Evolutionary conservation across 1,284 basidiomycete species (phyloP).

Genomic region (Cutaneotrichosporon spelunceum): DNA sequence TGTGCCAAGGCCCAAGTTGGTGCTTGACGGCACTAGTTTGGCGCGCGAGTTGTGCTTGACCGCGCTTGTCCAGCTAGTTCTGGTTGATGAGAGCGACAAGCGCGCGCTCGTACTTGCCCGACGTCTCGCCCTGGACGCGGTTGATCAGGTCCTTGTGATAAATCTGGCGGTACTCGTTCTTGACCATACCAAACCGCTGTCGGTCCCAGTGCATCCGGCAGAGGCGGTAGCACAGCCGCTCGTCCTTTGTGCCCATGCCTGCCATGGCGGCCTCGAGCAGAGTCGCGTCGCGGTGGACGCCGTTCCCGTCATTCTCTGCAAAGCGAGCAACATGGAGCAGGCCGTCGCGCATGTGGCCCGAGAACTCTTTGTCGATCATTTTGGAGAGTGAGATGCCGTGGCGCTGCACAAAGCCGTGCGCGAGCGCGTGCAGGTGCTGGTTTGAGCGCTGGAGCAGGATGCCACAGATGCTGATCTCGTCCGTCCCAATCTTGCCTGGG

Average conservation of each 20-base stretch:
- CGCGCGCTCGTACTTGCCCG: constrained; percentile 49
- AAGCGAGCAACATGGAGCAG: constrained; percentile 45
- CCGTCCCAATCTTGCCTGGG: constrained; percentile 50
- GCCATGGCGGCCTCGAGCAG: constrained; percentile 47
- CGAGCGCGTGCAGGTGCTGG: constrained; percentile 47
- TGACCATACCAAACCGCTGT: constrained; percentile 48
- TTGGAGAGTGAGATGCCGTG: constrained; percentile 38
- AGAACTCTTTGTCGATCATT: constrained; percentile 51
- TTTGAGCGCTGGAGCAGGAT: constrained; percentile 49
- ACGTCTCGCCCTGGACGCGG: constrained; percentile 50
- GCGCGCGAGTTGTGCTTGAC: too few species aligned
- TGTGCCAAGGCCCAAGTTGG: too few species aligned
- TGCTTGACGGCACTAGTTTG: too few species aligned
- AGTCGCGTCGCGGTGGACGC: constrained; percentile 46
- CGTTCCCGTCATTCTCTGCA: constrained; percentile 47
- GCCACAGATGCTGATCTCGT: constrained; percentile 51
- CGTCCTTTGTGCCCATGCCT: constrained; percentile 52
- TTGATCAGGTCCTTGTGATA: constrained; percentile 39
- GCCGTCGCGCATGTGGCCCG: constrained; percentile 51
- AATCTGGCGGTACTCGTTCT: constrained; percentile 43
- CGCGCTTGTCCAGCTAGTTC: too few species aligned
- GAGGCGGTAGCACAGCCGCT: constrained; percentile 49
- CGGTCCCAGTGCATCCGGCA: constrained; percentile 50
- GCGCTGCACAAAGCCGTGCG: constrained; percentile 43
- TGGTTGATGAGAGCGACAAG: constrained; percentile 38